Evolutionary conservation across 768 basidiomycete species (phyloP), one percentile per base, ranked within the genome.

Genomic region (Hirschioporus abietinus): DNA sequence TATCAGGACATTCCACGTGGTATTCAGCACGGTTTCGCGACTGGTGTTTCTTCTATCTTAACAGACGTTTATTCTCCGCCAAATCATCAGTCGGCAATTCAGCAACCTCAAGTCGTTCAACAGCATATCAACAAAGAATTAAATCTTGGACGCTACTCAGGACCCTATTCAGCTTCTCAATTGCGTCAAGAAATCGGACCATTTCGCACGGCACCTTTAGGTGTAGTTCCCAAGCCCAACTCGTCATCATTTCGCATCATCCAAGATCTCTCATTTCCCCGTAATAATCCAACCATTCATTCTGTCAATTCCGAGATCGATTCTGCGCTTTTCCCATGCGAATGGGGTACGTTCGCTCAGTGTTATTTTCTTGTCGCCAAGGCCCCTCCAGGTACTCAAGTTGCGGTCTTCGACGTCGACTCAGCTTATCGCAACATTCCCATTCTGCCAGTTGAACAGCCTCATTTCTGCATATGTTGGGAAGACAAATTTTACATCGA

Each of bases 301-400:
- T 77, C 76, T 0, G 74, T 78, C 42, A 78, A 78, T 65, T 72
- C 59, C 0, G 12, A n/a, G 3, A 77, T 84, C 8, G 61, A 78
- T 36, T 69, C 79, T 0, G 63, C 71, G 20, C 12, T 68, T 17
- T 76, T 78, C 65, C 82, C 81, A 0, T 80, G 79, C 71, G 79
- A 78, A 0, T 83, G 81, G 82, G 80, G 80, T 1, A 82, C 80
- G 0, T 84, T 84, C 64, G 63, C 70, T 0, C 71, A 74, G 0
- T 66, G 81, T 0, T 76, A 68, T 20, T 65, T 74, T 20, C 63
- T 77, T 27, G 72, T 82, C 0, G 71, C 59, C 0, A 65, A 70
- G 0, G 77, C 83, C 0, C 81, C 81, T 0, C 78, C 75, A 23
- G 76, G 76, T 0, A 78, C 78, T 0, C 75, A 83, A 68, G 77